phyloP scores from a whole-genome alignment of 2,329 filamentous ascomycete species.

The Monilinia polystroma region DNA sequence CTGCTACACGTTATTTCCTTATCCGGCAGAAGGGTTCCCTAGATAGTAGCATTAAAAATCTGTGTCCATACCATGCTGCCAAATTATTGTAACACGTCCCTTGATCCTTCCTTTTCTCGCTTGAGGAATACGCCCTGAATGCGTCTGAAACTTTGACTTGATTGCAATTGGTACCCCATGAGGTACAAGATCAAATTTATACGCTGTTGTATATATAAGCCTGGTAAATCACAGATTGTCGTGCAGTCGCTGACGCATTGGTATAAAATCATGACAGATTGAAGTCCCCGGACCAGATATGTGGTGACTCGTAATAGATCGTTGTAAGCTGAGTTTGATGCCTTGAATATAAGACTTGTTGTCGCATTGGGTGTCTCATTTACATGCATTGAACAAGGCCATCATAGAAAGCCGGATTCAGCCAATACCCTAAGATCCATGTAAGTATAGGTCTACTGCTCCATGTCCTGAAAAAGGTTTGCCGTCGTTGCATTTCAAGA shows the following conservation, averaged over 20 bases:
- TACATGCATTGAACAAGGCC: background rate
- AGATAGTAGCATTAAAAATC: conserved; percentile 16
- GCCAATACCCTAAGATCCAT: conserved; percentile 52
- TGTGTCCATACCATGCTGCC: conserved; percentile 10
- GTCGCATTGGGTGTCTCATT: background rate
- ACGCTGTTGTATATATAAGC: background rate
- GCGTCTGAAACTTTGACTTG: background rate
- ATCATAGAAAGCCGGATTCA: conserved; percentile 59
- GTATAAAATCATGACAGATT: background rate
- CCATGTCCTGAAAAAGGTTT: conserved; percentile 6
- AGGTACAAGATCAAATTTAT: background rate
- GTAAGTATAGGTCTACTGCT: conserved; percentile 35
- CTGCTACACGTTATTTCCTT: conserved; percentile 10
- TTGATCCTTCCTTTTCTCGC: conserved; percentile 5
- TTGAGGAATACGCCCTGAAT: background rate
- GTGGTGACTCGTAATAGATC: conserved; percentile 1
- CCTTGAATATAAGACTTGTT: background rate
- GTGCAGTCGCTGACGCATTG: background rate
- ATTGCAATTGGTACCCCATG: background rate
- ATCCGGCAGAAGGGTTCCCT: conserved; percentile 6
- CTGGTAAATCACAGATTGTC: background rate
- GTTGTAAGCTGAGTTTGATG: background rate
- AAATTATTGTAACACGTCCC: background rate
- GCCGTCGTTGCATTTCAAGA: conserved; percentile 6
- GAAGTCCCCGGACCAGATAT: background rate